Percentiles rank a stretch among this genome's conserved stretches.
phyloP scores from a whole-genome alignment of 2,329 filamentous ascomycete genomes.

The Akanthomyces uredinophilus region DNA sequence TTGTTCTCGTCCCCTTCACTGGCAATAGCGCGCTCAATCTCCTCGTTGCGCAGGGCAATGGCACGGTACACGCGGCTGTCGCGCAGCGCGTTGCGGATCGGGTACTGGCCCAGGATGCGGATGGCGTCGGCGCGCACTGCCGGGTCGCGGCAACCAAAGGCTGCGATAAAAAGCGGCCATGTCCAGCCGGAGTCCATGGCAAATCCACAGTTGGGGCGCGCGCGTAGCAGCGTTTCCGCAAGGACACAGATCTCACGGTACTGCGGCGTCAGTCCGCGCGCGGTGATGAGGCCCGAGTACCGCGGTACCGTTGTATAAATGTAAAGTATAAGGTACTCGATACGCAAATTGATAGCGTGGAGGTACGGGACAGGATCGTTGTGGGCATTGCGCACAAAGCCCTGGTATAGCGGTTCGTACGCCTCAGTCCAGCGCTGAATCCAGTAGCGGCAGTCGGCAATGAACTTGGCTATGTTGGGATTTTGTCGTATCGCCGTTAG shows the following conservation, averaged over 20 bases:
- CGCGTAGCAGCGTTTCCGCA: constrained; percentile 32
- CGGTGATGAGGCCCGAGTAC: constrained; percentile 31
- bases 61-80: constrained; percentile 37
- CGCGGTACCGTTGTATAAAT: constrained; percentile 35
- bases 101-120: constrained; percentile 35
- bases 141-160: constrained; percentile 37
- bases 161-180: constrained; percentile 38
- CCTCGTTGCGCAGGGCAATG: constrained; percentile 33
- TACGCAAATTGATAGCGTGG: constrained; percentile 34
- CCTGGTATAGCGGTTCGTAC: constrained; percentile 32
- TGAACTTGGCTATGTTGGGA: constrained; percentile 27
- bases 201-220: constrained; percentile 34
- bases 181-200: constrained; percentile 43
- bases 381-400: constrained; percentile 21
- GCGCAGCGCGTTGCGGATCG: constrained; percentile 39
- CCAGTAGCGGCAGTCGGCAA: constrained; percentile 33
- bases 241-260: constrained; percentile 38
- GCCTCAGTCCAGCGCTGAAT: constrained; percentile 36
- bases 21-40: constrained; percentile 29
- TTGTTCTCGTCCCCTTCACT: constrained; percentile 28
- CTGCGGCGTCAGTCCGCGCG: constrained; percentile 35
- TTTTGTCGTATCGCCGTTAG: constrained; percentile 28
- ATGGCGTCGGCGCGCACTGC: constrained; percentile 35
- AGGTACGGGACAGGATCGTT: constrained; percentile 26
- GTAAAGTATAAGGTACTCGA: constrained; percentile 39